Percentiles rank a stretch among this genome's conserved stretches.
These are phyloP conservation scores for Arabidopsis suecica DNA, from an alignment of 345 rosid species.

Conservation along the genomic window DNA sequence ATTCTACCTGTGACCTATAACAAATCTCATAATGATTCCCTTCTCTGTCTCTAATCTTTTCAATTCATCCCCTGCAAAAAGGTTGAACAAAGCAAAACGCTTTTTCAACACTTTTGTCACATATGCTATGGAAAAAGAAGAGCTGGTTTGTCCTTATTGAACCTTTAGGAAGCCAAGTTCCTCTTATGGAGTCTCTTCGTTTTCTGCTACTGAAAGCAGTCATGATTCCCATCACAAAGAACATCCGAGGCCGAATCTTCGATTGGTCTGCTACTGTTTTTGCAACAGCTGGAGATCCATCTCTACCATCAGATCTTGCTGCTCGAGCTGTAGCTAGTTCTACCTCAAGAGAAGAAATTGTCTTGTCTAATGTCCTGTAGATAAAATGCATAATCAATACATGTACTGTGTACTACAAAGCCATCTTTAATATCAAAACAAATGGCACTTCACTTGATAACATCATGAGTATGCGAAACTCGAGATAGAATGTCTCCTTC, in stretches of 20 bases:
- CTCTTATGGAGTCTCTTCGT: slow-evolving; percentile 75
- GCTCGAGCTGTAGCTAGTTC: slow-evolving; percentile 64
- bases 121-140: slow-evolving; percentile 18
- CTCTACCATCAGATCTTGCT: slow-evolving; percentile 39
- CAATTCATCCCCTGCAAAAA: slow-evolving; percentile 59
- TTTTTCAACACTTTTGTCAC: background rate
- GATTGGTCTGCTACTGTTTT: slow-evolving; percentile 53
- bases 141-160: slow-evolving; percentile 24
- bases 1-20: slow-evolving; percentile 85
- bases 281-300: slow-evolving; percentile 48
- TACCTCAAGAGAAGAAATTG: slow-evolving; percentile 67
- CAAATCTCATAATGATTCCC: slow-evolving; percentile 76
- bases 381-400: slow-evolving; percentile 15
- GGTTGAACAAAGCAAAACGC: slow-evolving; percentile 35
- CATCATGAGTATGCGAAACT: slow-evolving; percentile 91
- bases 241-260: slow-evolving; percentile 70
- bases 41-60: slow-evolving; percentile 80
- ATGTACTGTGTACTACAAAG: background rate
- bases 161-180: slow-evolving; percentile 91
- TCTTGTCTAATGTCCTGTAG: slow-evolving; percentile 69
- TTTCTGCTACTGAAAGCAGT: slow-evolving; percentile 92
- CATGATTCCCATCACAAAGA: slow-evolving; percentile 83
- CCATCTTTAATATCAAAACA: slow-evolving; percentile 4
- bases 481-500: slow-evolving; percentile 80
- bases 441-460: slow-evolving; percentile 62